phyloP scores from a whole-genome alignment of 129 eudicot genomes.

The Flaveria linearis region DNA sequence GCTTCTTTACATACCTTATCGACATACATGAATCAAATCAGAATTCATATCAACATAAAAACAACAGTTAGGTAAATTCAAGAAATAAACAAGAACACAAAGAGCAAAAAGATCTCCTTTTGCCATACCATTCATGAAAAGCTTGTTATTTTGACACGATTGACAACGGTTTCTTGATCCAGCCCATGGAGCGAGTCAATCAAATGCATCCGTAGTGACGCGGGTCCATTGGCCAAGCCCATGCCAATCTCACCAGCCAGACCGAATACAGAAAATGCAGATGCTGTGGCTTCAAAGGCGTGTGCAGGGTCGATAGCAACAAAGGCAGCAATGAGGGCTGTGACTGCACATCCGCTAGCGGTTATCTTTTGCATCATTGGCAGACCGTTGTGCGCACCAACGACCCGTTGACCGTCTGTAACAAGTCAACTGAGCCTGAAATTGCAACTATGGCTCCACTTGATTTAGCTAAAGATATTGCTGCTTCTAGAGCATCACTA shows the following conservation, averaged over 20 bases:
- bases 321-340: constrained; percentile 88
- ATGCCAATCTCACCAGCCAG: constrained; percentile 75
- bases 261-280: constrained; percentile 75
- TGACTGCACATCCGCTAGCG: constrained; percentile 91
- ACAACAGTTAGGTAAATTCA: constrained; percentile 5
- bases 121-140: constrained; percentile 30
- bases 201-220: constrained; percentile 70
- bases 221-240: constrained; percentile 74
- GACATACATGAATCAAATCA: neutral
- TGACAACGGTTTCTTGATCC: constrained; percentile 50
- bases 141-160: constrained; percentile 46
- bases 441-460: constrained; percentile 71
- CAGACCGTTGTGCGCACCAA: constrained; percentile 79
- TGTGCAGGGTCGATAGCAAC: constrained; percentile 68
- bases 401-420: constrained; percentile 71
- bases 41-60: constrained; percentile 17
- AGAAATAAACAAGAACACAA: neutral
- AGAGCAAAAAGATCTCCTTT: neutral
- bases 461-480: constrained; percentile 71
- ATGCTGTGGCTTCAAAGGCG: constrained; percentile 73
- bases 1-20: neutral
- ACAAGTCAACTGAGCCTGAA: constrained; percentile 83
- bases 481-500: constrained; percentile 78
- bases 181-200: constrained; percentile 75
- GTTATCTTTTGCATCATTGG: constrained; percentile 85